These are phyloP conservation scores for Penicillium sumatraense DNA, from an alignment of 2,329 filamentous ascomycete genomes.

Conservation along the genomic window DNA sequence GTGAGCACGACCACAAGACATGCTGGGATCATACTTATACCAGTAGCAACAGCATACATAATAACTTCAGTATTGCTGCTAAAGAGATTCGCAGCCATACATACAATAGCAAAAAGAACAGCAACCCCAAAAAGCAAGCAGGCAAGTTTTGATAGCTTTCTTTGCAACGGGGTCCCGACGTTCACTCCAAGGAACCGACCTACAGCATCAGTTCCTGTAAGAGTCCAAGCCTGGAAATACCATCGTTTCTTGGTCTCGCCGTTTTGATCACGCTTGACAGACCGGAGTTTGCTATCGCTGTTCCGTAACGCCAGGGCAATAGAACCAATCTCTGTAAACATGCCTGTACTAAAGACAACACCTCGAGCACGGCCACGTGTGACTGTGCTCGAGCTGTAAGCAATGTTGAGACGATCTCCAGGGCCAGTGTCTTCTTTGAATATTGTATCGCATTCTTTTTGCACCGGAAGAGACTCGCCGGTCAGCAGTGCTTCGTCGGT, in stretches of 20 bases:
- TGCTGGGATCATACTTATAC: slow-evolving; percentile 65
- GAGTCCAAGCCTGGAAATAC: slow-evolving; percentile 56
- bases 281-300: slow-evolving; percentile 57
- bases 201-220: slow-evolving; percentile 62
- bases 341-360: slow-evolving; percentile 65
- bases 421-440: slow-evolving; percentile 60
- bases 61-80: slow-evolving; percentile 61
- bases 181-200: slow-evolving; percentile 70
- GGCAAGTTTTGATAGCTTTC: slow-evolving; percentile 71
- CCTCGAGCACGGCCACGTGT: slow-evolving; percentile 64
- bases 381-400: slow-evolving; percentile 65
- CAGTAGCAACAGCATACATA: slow-evolving; percentile 66
- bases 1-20: slow-evolving; percentile 68
- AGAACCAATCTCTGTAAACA: slow-evolving; percentile 67
- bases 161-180: slow-evolving; percentile 71
- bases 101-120: slow-evolving; percentile 70
- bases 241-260: slow-evolving; percentile 57
- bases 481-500: slow-evolving; percentile 71
- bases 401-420: slow-evolving; percentile 65
- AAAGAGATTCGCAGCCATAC: slow-evolving; percentile 67
- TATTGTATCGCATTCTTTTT: slow-evolving; percentile 52
- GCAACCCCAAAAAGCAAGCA: slow-evolving; percentile 70
- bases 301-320: slow-evolving; percentile 68
- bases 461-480: slow-evolving; percentile 65
- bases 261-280: slow-evolving; percentile 56